A percentile compares a stretch with the other conserved stretches of the same genome.
Conservation (phyloP, 345 rosid species). For the Jatropha curcas region DNA sequence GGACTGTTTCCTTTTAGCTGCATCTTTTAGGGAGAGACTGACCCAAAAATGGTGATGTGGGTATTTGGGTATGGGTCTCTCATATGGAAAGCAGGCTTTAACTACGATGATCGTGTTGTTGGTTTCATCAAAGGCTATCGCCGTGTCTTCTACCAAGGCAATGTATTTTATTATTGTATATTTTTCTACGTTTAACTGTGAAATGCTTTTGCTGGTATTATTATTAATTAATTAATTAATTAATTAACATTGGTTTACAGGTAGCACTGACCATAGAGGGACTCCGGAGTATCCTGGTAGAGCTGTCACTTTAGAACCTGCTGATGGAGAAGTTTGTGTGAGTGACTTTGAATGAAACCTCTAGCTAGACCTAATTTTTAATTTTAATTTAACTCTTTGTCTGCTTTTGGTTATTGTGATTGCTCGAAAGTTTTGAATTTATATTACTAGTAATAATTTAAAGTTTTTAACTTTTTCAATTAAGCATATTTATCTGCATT, state of each 20-base stretch:
- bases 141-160: slow-evolving; percentile 87
- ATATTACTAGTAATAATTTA: not conserved
- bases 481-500: too few relatives aligned
- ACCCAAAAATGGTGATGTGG: slow-evolving; percentile 68
- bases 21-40: too few relatives aligned
- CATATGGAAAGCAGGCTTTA: slow-evolving; percentile 82
- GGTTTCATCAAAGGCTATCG: slow-evolving; percentile 85
- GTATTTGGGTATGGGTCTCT: slow-evolving; percentile 86
- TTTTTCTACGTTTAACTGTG: not conserved
- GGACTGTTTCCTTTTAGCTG: too few relatives aligned
- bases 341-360: slow-evolving; percentile 20
- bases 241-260: slow-evolving; percentile 33
- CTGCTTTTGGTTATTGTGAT: not conserved
- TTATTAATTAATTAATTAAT: not conserved
- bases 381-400: too few relatives aligned
- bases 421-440: not conserved
- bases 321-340: slow-evolving; percentile 73
- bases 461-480: not conserved
- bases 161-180: not conserved
- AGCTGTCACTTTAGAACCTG: slow-evolving; percentile 78
- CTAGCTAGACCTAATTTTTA: not conserved
- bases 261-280: slow-evolving; percentile 95
- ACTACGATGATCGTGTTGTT: slow-evolving; percentile 63
- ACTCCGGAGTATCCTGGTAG: slow-evolving; percentile 82
- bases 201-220: not conserved